Conservation (phyloP, 129 eudicot genomes). For the Saposhnikovia divaricata region DNA sequence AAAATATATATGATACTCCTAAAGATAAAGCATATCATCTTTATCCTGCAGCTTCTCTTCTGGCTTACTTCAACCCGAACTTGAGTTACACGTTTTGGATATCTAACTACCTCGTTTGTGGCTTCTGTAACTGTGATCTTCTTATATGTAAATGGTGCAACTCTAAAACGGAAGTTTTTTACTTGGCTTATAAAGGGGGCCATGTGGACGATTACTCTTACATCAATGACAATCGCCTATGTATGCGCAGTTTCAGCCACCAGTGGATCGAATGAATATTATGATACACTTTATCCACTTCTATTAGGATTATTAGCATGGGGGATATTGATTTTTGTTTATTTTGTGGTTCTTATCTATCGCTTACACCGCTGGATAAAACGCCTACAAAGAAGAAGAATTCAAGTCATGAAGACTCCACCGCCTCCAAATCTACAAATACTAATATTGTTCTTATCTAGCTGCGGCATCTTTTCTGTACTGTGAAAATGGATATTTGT, state of each 20-base stretch:
- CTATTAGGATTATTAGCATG: not conserved
- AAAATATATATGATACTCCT: too few species aligned
- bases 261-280: too few species aligned
- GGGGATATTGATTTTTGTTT: not conserved
- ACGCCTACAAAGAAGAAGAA: too few species aligned
- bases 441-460: too few species aligned
- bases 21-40: not conserved
- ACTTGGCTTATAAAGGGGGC: not conserved
- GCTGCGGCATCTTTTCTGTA: too few species aligned
- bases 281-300: not conserved
- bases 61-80: too few species aligned
- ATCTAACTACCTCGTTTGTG: not conserved
- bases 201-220: not conserved
- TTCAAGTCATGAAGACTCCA: too few species aligned
- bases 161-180: not conserved
- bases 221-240: not conserved
- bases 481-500: too few species aligned
- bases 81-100: too few species aligned
- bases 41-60: not conserved
- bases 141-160: not conserved
- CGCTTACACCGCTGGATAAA: not conserved
- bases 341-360: not conserved
- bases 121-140: not conserved
- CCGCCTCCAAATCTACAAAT: too few species aligned
- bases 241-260: not conserved